Percentiles rank a stretch among this genome's conserved stretches.
phyloP scores from a whole-genome alignment of 345 rosid genomes.

The Lepidium aucheri region DNA sequence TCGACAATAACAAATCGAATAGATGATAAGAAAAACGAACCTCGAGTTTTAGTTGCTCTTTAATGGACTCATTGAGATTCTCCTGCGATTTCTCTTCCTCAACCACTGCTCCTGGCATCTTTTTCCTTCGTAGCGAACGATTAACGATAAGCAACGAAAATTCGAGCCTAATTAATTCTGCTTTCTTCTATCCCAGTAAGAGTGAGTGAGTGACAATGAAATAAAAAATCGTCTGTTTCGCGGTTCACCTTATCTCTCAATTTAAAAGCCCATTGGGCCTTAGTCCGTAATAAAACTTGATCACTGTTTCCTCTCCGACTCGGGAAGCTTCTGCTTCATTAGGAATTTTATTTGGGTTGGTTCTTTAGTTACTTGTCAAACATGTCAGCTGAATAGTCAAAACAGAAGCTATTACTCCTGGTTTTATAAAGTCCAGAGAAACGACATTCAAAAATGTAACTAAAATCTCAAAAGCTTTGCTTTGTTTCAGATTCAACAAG shows the following conservation, averaged over 20 bases:
- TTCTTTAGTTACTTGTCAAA: neutral
- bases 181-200: neutral
- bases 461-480: neutral
- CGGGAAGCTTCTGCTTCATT: neutral
- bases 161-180: neutral
- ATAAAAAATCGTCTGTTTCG: neutral
- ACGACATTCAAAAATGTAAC: neutral
- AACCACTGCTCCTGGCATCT: slow-evolving; percentile 17
- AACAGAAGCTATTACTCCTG: neutral
- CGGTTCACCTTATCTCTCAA: neutral
- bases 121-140: neutral
- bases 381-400: neutral
- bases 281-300: neutral
- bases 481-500: neutral
- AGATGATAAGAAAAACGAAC: neutral
- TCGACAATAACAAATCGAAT: neutral
- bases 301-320: neutral
- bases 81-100: neutral
- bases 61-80: neutral
- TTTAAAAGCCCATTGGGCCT: slow-evolving; percentile 1
- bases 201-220: neutral
- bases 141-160: neutral
- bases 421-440: neutral
- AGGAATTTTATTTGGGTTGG: neutral
- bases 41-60: slow-evolving; percentile 10